Conservation (phyloP, 495 filamentous ascomycete species). For the Schizothecium vesticola region DNA sequence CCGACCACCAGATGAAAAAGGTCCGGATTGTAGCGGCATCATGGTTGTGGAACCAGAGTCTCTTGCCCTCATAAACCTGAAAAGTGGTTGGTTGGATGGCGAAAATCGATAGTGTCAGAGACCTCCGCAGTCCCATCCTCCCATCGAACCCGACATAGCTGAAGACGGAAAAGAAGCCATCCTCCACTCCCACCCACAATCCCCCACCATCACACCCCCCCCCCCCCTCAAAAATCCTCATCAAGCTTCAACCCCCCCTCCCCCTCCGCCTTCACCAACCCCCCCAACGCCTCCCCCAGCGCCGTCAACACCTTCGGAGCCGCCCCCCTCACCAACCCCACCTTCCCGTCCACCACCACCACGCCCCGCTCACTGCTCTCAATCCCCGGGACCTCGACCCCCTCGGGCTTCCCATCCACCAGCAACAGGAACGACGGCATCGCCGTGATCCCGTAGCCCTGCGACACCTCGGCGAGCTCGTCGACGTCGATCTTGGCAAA, state of each 20-base stretch:
- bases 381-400: conserved; percentile 53
- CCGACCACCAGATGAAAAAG: too few species aligned
- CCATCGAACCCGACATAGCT: not conserved
- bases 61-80: too few species aligned
- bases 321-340: conserved; percentile 30
- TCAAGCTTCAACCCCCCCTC: not conserved
- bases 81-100: too few species aligned
- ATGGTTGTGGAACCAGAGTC: too few species aligned
- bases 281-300: conserved; percentile 30
- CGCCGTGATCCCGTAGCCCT: conserved; percentile 44
- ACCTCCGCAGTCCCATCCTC: not conserved
- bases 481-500: conserved; percentile 61
- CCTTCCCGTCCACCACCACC: conserved; percentile 15
- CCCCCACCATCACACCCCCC: too few species aligned
- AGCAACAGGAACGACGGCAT: conserved; percentile 86
- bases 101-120: too few species aligned
- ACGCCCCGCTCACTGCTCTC: conserved; percentile 1
- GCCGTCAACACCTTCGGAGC: conserved; percentile 28
- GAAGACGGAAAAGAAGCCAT: not conserved
- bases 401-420: conserved; percentile 59
- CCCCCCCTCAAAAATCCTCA: not conserved
- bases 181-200: too few species aligned
- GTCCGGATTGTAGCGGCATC: too few species aligned
- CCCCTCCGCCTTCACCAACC: conserved; percentile 28
- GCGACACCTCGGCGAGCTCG: conserved; percentile 41